These are phyloP conservation scores for Ceratobasidium sp. DNA, from an alignment of 1,284 basidiomycete genomes.

Conservation along the genomic window DNA sequence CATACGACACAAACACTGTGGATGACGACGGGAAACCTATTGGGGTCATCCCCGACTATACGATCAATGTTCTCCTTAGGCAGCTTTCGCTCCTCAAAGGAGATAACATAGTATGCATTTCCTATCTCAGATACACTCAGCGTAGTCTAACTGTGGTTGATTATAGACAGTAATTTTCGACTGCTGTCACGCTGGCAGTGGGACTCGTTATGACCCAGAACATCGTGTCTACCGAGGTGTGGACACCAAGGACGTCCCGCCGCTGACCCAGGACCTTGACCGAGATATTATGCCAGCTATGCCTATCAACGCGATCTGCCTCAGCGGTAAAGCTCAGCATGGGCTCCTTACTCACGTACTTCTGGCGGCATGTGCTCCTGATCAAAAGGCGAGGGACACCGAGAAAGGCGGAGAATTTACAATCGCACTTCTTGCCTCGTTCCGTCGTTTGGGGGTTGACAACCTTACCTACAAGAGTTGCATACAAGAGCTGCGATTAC, in stretches of 20 bases:
- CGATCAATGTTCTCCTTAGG: neutral
- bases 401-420: conserved; percentile 70
- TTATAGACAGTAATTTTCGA: conserved; percentile 69
- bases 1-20: conserved; percentile 71
- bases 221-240: conserved; percentile 57
- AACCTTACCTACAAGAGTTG: conserved; percentile 66
- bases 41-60: conserved; percentile 55
- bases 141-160: neutral
- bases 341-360: conserved; percentile 64
- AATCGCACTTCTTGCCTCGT: conserved; percentile 64
- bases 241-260: conserved; percentile 67
- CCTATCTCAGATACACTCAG: neutral
- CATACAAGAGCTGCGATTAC: conserved; percentile 55
- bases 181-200: conserved; percentile 69
- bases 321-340: conserved; percentile 65
- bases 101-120: conserved; percentile 64
- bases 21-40: conserved; percentile 63
- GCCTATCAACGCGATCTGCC: neutral
- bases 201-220: conserved; percentile 59
- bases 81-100: conserved; percentile 68
- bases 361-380: conserved; percentile 68
- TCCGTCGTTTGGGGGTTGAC: conserved; percentile 65
- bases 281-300: conserved; percentile 42
- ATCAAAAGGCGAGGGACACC: conserved; percentile 68
- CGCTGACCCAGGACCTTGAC: conserved; percentile 66